Base-by-base conservation (phyloP, 768 basidiomycete species). In the Pisolithus microcarpus region DNA sequence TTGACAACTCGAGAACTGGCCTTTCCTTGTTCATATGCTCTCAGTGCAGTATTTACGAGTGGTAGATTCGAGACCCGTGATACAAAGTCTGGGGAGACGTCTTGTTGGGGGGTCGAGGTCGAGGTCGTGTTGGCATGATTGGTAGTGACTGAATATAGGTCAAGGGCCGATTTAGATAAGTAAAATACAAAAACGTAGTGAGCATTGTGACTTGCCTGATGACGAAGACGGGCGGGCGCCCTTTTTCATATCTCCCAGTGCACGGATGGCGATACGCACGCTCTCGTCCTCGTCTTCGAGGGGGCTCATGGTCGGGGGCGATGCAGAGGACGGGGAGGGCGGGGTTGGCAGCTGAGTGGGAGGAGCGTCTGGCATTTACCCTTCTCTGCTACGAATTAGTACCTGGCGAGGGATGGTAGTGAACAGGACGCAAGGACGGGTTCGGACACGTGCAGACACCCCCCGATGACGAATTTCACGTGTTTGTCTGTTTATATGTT, bases 1-100 rank as follows among this genome's bases (percentile, higher is more conserved):
- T 92, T 91, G 56, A 93, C 87, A 42, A 92, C 87, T 34, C 87
- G 73, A 9, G 88, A 91, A 56, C 80, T 82, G 7, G 85, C 87
- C 66, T 92, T 93, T 40, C 84, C 83, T 18, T 88, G 81, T 62
- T 91, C 89, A 57, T 91, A 91, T 0, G 78, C 83, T 10, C 82
- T 69, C 16, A 91, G 60, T 1, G 87, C 90, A 19, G 80, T 77
- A 56, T 80, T 81, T 8, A 92, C 81, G 46, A 90, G 72, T 0
- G 90, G 90, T 8, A 91, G 53, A 52, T 74, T 78, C 2, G 86
- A 78, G 58, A 91, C 78, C 39, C 89, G 70, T 36, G 76, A 70
- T 5, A 81, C 73, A 50, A 79, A 70, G 38, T 62, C 66, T 13
- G 68, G 57, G 11, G 57, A 46, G 2, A 46, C 21, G 31, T 34